Conservation (phyloP, 148 eudicot genomes). For the Nepenthes gracilis region DNA sequence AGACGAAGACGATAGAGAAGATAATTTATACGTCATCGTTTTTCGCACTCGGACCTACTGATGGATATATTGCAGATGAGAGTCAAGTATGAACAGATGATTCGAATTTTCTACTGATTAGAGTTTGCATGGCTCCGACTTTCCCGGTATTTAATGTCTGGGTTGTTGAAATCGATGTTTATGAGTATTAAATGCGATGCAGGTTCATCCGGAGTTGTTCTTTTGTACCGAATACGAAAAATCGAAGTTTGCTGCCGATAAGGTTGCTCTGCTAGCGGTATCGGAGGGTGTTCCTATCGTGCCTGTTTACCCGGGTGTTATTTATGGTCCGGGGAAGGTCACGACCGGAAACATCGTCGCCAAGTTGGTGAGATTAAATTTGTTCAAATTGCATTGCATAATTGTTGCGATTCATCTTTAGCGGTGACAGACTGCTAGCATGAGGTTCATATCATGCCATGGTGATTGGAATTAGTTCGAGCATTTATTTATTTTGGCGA, state of each 20-base stretch:
- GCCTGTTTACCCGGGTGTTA: conserved; percentile 75
- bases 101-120: background rate
- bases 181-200: background rate
- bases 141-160: no score
- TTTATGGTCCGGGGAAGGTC: conserved; percentile 83
- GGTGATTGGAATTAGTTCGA: no score
- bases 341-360: conserved; percentile 72
- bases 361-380: conserved; percentile 37
- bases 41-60: conserved; percentile 83
- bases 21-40: conserved; percentile 82
- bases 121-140: background rate
- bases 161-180: background rate
- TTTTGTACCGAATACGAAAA: conserved; percentile 89
- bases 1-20: conserved; percentile 48
- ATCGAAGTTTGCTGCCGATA: conserved; percentile 71
- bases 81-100: conserved; percentile 35
- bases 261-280: conserved; percentile 71
- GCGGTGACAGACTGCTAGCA: no score
- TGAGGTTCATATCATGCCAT: no score
- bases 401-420: background rate
- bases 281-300: conserved; percentile 76
- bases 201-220: conserved; percentile 65
- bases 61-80: conserved; percentile 64
- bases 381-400: background rate
- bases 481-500: no score